Evolutionary conservation across 805 yeast species (phyloP), one percentile per base, ranked within the genome.

Genomic region (Sungouiozyma ichnusensis): DNA sequence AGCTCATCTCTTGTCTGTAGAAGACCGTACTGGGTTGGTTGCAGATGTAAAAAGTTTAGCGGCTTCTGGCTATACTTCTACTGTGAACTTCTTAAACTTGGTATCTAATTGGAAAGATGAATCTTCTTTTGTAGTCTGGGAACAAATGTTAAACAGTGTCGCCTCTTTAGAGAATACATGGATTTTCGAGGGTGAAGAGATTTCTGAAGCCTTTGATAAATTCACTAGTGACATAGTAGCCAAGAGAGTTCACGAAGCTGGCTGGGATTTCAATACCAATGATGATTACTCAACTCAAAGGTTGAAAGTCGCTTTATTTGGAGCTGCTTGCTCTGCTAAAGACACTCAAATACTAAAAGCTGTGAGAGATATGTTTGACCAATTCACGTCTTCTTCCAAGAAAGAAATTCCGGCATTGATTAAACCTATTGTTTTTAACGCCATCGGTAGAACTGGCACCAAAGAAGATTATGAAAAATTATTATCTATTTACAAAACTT

Each of bases 1-100:
- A 34, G 67, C 68, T 13, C 76, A 77, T 33, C 64, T 71, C 51
- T 69, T 83, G 51, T 70, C 85, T n/a, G 81, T 79, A 39, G 83
- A 79, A 57, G 92, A 83, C 63, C 76, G 85, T 62, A 77, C 80
- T 43, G 88, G 87, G 35, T 70, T 81, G 50, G 81, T 82, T 39
- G 82, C 87, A n/a, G 94, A 83, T 63, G 84, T 85, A 16, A 76
- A 73, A 43, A 73, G 85, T 9, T 68, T 81, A 48, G 76, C 88
- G 3, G 64, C 77, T 29, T 76, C 88, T 29, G 92, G 90, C 24
- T 72, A 72, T 53, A 73, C 79, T 44, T 66, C 79, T 24, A 73
- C 86, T 32, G 66, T 74, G 4, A 76, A 70, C 51, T 70, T 80
- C 55, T 73, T 81, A 52, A 64, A 68, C 48, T 72, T 81, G 56